These are phyloP conservation scores for Saturnispora silvae DNA, from an alignment of 805 yeast genomes.

Conservation along the genomic window DNA sequence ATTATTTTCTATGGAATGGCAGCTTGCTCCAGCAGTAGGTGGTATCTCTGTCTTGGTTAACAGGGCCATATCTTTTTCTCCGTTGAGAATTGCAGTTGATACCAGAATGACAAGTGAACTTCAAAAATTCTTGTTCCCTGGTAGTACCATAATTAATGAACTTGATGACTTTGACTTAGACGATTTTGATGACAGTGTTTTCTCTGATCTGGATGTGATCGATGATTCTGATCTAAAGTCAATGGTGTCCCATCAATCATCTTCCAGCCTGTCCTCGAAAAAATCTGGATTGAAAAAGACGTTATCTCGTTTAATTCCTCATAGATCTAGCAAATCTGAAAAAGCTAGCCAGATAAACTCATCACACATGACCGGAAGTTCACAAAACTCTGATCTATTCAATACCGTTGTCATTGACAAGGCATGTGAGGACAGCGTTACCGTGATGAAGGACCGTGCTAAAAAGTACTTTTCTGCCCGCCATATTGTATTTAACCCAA, in stretches of 20 bases:
- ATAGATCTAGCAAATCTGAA: background rate
- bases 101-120: constrained; percentile 40
- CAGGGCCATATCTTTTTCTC: constrained; percentile 39
- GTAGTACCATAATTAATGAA: constrained; percentile 9
- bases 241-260: background rate
- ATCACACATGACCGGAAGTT: background rate
- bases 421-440: constrained; percentile 13
- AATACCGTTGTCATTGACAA: background rate
- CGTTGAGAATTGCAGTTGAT: constrained; percentile 49
- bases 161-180: constrained; percentile 1
- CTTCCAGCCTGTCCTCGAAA: background rate
- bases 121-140: constrained; percentile 27
- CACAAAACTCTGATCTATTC: background rate
- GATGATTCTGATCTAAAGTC: constrained; percentile 3
- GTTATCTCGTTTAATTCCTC: constrained; percentile 1
- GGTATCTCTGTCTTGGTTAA: constrained; percentile 49
- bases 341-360: background rate
- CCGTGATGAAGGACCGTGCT: constrained; percentile 33
- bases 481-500: constrained; percentile 21
- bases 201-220: constrained; percentile 2
- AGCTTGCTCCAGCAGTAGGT: constrained; percentile 47
- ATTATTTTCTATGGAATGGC: constrained; percentile 39
- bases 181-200: constrained; percentile 1
- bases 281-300: constrained; percentile 1
- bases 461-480: constrained; percentile 31